phyloP scores from a whole-genome alignment of 2,329 filamentous ascomycete genomes.

The Aspergillus sp. region DNA sequence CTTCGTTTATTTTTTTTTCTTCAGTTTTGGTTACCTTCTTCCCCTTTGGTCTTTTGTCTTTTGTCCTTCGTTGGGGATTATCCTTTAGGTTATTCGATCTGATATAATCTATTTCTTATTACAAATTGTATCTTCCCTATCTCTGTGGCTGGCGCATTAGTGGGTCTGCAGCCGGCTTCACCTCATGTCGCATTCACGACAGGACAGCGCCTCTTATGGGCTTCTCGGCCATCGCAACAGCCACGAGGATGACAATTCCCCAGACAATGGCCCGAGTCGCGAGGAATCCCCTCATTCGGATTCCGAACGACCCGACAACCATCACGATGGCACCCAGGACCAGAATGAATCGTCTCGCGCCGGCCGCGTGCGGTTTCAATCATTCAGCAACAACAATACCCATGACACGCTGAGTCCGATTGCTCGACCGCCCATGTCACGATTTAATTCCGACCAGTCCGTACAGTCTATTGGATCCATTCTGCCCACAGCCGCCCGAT shows the following conservation, averaged over 20 bases:
- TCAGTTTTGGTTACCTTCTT: background rate
- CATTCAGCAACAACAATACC: conserved; percentile 14
- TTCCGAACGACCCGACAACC: background rate
- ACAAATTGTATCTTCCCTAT: background rate
- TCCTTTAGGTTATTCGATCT: background rate
- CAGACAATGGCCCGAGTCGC: background rate
- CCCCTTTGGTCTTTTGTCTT: background rate
- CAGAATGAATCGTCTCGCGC: conserved; percentile 6
- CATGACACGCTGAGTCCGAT: background rate
- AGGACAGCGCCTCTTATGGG: conserved; percentile 7
- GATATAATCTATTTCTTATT: background rate
- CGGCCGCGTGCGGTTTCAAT: conserved; percentile 22
- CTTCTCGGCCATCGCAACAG: conserved; percentile 7
- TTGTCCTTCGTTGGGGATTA: background rate
- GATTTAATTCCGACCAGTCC: conserved; percentile 19
- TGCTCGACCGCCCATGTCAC: conserved; percentile 7
- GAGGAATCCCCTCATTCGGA: background rate
- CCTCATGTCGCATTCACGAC: conserved; percentile 5
- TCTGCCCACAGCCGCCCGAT: conserved; percentile 6
- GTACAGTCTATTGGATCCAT: conserved; percentile 14
- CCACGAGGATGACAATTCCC: background rate
- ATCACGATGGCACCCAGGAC: background rate
- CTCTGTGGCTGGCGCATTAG: background rate
- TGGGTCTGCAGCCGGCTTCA: background rate
- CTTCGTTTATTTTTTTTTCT: background rate